These are phyloP conservation scores for Mycena sanguinolenta DNA, from an alignment of 768 basidiomycete genomes.

Conservation along the genomic window DNA sequence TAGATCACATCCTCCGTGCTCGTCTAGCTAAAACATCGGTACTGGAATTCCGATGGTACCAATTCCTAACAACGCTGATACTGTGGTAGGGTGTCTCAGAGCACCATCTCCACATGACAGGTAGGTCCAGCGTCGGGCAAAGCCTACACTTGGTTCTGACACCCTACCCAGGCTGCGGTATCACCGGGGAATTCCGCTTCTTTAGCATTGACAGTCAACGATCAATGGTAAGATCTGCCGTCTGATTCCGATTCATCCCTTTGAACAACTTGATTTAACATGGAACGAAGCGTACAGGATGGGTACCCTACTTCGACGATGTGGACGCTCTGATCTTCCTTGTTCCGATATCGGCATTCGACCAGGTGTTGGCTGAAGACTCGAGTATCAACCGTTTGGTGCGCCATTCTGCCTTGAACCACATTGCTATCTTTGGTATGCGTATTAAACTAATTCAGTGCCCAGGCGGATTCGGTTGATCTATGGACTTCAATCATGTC, in stretches of 20 bases:
- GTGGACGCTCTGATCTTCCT: conserved; percentile 80
- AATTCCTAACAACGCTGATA: not conserved
- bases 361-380: conserved; percentile 77
- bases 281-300: conserved; percentile 51
- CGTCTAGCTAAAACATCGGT: conserved; percentile 74
- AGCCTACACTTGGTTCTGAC: too few species aligned
- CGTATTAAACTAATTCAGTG: too few species aligned
- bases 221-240: conserved; percentile 67
- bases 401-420: conserved; percentile 37
- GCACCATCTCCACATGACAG: conserved; percentile 68
- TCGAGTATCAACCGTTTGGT: conserved; percentile 74
- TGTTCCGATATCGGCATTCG: conserved; percentile 80
- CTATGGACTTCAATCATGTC: conserved; percentile 78
- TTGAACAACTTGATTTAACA: too few species aligned
- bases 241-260: too few species aligned
- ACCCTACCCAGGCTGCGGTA: conserved; percentile 54
- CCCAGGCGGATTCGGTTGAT: conserved; percentile 72
- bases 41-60: too few species aligned
- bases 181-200: conserved; percentile 68
- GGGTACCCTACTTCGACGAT: conserved; percentile 78
- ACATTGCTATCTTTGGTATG: not conserved
- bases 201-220: conserved; percentile 84
- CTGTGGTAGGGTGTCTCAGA: conserved; percentile 74
- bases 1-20: conserved; percentile 84
- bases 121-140: too few species aligned